Conservation (phyloP, 2,329 filamentous ascomycete genomes). For the Colletotrichum sp. region DNA sequence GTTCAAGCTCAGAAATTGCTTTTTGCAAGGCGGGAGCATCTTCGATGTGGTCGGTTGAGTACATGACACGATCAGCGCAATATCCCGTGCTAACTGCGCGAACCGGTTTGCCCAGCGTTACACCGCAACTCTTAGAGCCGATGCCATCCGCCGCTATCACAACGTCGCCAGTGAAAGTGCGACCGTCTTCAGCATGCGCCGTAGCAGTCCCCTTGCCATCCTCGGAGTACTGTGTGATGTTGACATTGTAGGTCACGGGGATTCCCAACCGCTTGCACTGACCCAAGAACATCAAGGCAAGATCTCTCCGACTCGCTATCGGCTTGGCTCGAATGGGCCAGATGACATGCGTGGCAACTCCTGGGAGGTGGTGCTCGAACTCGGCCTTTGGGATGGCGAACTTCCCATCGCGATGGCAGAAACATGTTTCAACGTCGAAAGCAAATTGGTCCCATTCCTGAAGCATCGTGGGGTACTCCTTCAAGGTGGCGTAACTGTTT, state of each 20-base stretch:
- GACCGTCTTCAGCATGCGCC: not conserved
- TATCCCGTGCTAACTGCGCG: not conserved
- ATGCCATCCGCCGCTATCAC: conserved; percentile 19
- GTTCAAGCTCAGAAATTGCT: not conserved
- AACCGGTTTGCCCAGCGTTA: not conserved
- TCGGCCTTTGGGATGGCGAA: not conserved
- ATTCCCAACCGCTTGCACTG: conserved; percentile 12
- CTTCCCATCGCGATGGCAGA: not conserved
- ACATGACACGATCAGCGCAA: not conserved
- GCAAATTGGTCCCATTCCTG: not conserved
- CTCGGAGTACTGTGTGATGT: not conserved
- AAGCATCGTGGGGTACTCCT: not conserved
- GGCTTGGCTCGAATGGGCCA: not conserved
- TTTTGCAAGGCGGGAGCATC: not conserved
- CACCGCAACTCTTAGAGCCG: not conserved
- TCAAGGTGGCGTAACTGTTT: not conserved
- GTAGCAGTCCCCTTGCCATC: not conserved
- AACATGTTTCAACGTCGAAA: not conserved
- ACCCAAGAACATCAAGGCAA: not conserved
- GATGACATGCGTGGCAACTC: not conserved
- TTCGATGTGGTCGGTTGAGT: not conserved
- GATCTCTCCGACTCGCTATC: not conserved
- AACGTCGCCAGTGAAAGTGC: not conserved
- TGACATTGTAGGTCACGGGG: not conserved
- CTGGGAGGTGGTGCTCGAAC: not conserved